phyloP scores from a whole-genome alignment of 805 yeast genomes.

The Candida dendrica region DNA sequence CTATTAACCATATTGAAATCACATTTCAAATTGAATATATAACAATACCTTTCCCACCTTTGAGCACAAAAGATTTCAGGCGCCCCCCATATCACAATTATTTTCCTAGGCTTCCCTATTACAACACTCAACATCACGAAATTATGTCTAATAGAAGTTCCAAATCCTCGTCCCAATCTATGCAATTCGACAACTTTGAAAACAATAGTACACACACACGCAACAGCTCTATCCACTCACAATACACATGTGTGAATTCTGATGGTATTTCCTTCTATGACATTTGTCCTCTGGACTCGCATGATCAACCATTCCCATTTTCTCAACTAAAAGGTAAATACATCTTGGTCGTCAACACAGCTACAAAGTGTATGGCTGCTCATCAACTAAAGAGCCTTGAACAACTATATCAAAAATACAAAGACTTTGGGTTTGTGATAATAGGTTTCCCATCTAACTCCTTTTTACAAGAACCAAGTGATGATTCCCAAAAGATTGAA shows the following conservation, averaged over 20 bases:
- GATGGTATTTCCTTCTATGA: slow-evolving; percentile 47
- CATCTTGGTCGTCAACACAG: slow-evolving; percentile 79
- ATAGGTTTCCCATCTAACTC: slow-evolving; percentile 91
- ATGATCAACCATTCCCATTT: slow-evolving; percentile 54
- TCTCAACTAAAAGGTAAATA: slow-evolving; percentile 65
- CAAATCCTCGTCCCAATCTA: not conserved
- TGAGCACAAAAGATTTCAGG: no score
- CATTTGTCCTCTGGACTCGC: slow-evolving; percentile 51
- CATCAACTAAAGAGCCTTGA: slow-evolving; percentile 74
- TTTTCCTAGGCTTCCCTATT: no score
- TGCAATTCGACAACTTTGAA: not conserved
- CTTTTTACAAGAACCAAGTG: slow-evolving; percentile 77
- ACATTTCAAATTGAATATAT: no score
- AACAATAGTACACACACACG: not conserved
- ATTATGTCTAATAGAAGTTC: not conserved
- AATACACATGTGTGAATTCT: not conserved
- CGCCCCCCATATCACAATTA: no score
- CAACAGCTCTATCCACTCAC: no score
- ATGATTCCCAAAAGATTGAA: slow-evolving; percentile 55
- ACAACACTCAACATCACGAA: no score
- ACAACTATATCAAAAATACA: slow-evolving; percentile 55
- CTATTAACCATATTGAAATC: no score
- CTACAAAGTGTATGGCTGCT: slow-evolving; percentile 77
- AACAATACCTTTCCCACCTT: no score
- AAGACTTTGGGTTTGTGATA: slow-evolving; percentile 54